phyloP scores from a whole-genome alignment of 2,329 filamentous ascomycete genomes.

The Ceratocystis alfenasii region DNA sequence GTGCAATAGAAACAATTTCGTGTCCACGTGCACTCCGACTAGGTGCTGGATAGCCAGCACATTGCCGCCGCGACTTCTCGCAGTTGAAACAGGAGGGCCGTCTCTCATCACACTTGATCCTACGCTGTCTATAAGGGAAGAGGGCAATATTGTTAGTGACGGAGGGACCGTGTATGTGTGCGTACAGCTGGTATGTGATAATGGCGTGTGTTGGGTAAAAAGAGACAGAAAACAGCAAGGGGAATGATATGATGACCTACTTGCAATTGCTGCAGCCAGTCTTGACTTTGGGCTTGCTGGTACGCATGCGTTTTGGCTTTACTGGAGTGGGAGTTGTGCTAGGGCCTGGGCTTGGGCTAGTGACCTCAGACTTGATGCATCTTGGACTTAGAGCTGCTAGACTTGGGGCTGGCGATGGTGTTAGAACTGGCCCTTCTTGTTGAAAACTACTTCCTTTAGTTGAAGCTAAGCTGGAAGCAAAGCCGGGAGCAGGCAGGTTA shows the following conservation, averaged over 20 bases:
- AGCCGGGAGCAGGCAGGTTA: background rate
- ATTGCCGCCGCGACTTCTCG: slow-evolving; percentile 44
- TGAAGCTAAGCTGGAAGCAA: background rate
- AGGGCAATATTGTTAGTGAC: background rate
- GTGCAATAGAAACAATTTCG: slow-evolving; percentile 40
- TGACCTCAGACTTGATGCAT: too few relatives aligned
- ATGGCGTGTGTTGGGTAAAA: background rate
- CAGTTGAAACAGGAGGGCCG: slow-evolving; percentile 51
- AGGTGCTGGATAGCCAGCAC: slow-evolving; percentile 51
- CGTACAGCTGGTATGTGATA: background rate
- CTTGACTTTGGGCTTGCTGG: slow-evolving; percentile 51
- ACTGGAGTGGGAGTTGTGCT: background rate
- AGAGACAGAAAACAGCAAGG: background rate
- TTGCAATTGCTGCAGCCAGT: slow-evolving; percentile 58
- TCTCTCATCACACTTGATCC: slow-evolving; percentile 55
- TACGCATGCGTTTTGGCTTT: slow-evolving; percentile 35
- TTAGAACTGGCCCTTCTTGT: background rate
- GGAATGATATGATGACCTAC: slow-evolving; percentile 34
- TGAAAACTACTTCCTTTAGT: background rate
- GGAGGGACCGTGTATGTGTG: background rate
- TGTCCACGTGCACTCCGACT: slow-evolving; percentile 36
- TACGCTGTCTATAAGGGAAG: slow-evolving; percentile 36
- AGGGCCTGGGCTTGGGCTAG: background rate
- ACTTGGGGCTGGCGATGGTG: background rate
- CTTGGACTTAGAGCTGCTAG: background rate